phyloP scores from a whole-genome alignment of 2,329 filamentous ascomycete species.

The Knufia fluminis region DNA sequence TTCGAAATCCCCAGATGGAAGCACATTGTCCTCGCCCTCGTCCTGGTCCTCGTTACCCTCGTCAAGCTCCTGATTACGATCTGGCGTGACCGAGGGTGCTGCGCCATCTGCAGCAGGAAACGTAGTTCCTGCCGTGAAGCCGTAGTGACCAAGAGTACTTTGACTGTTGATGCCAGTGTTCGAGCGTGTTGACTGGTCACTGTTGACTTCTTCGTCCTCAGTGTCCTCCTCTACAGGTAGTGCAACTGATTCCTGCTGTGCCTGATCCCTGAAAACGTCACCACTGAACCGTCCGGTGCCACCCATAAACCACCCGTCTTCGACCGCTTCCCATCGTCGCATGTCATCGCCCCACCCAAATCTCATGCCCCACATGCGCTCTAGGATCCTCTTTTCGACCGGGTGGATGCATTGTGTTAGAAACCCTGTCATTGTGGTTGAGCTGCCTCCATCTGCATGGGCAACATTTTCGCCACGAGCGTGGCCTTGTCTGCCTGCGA shows the following conservation, averaged over 20 bases:
- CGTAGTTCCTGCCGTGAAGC: too few relatives aligned
- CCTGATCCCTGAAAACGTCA: slow-evolving; percentile 12
- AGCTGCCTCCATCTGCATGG: background rate
- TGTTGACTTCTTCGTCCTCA: background rate
- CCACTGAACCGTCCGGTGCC: slow-evolving; percentile 27
- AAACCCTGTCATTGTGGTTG: background rate
- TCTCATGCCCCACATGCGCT: slow-evolving; percentile 23
- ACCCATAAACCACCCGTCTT: slow-evolving; percentile 25
- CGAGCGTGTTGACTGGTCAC: background rate
- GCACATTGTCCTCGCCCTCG: too few relatives aligned
- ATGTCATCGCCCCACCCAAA: slow-evolving; percentile 23
- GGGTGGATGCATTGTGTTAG: slow-evolving; percentile 24
- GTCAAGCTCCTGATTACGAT: too few relatives aligned
- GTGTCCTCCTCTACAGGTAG: background rate
- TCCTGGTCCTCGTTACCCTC: too few relatives aligned
- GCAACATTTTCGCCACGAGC: background rate
- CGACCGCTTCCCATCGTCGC: slow-evolving; percentile 19
- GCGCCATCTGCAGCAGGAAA: too few relatives aligned
- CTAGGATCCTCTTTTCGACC: slow-evolving; percentile 24
- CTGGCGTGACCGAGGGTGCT: too few relatives aligned
- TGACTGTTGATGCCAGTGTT: background rate
- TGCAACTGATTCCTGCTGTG: background rate
- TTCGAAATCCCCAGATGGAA: too few relatives aligned
- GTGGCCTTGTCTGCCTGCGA: background rate
- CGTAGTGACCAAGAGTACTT: too few relatives aligned